These are phyloP conservation scores for Ascosphaera aggregata DNA, from an alignment of 2,329 filamentous ascomycete species.

Conservation along the genomic window DNA sequence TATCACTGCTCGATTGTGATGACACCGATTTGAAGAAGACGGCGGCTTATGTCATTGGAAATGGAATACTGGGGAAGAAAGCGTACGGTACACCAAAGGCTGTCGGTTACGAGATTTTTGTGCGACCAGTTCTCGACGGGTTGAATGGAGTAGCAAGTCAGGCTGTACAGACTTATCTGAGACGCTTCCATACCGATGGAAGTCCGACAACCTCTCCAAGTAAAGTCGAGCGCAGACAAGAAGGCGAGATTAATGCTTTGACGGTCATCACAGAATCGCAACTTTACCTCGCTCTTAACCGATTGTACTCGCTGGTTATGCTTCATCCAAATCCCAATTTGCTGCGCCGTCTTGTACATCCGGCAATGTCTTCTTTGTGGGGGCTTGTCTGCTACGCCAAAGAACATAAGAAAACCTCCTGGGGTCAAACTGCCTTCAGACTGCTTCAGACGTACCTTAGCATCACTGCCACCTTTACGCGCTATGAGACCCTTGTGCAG, in stretches of 20 bases:
- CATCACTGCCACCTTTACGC: constrained; percentile 14
- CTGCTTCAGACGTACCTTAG: constrained; percentile 19
- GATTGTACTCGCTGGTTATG: constrained; percentile 14
- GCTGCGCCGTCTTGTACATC: constrained; percentile 18
- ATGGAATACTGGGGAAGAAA: constrained; percentile 19
- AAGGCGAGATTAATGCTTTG: constrained; percentile 1
- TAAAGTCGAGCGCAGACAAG: neutral
- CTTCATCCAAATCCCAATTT: constrained; percentile 21
- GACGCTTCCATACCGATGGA: constrained; percentile 7
- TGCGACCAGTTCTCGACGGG: constrained; percentile 17
- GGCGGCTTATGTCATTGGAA: constrained; percentile 20
- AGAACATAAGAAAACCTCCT: constrained; percentile 8
- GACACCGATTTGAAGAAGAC: constrained; percentile 18
- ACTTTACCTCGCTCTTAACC: constrained; percentile 13
- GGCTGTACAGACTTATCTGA: constrained; percentile 11
- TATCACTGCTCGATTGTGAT: constrained; percentile 17
- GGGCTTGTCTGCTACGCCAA: constrained; percentile 16
- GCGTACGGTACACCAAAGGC: constrained; percentile 17
- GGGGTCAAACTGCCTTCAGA: constrained; percentile 12
- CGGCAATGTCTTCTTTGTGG: constrained; percentile 20
- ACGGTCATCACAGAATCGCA: constrained; percentile 10
- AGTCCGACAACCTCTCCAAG: neutral
- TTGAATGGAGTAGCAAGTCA: constrained; percentile 13
- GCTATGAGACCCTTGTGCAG: constrained; percentile 17
- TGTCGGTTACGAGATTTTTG: constrained; percentile 19